These are phyloP conservation scores for Pythium periplocum DNA, from an alignment of 352 stramenopile genomes.

Conservation along the genomic window DNA sequence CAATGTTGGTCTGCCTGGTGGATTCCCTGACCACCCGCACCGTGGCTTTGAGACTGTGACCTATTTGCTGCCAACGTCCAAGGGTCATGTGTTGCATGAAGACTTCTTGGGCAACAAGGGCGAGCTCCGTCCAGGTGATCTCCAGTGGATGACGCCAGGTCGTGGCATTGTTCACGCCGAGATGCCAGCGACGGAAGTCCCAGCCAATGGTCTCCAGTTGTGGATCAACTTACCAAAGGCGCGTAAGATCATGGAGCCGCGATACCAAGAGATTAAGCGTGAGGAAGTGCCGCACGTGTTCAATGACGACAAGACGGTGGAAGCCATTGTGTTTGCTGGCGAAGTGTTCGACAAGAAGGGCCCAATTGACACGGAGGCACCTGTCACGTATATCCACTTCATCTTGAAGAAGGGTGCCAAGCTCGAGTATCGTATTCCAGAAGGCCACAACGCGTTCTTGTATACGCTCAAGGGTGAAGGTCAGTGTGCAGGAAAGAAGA, in stretches of 20 bases:
- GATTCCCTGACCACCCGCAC: slow-evolving; percentile 86
- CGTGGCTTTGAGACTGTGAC: slow-evolving; percentile 86
- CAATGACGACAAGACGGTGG: slow-evolving; percentile 19
- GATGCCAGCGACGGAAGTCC: slow-evolving; percentile 18
- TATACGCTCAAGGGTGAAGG: slow-evolving; percentile 16
- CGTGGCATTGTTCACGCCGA: slow-evolving; percentile 29
- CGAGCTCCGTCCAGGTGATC: slow-evolving; percentile 22
- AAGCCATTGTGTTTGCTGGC: slow-evolving; percentile 30
- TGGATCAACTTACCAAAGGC: slow-evolving; percentile 32
- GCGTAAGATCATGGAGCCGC: slow-evolving; percentile 29
- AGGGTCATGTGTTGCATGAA: slow-evolving; percentile 73
- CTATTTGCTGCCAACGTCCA: slow-evolving; percentile 51
- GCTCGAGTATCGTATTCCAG: slow-evolving; percentile 22
- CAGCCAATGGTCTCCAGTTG: slow-evolving; percentile 25
- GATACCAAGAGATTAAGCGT: slow-evolving; percentile 31
- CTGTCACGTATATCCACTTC: slow-evolving; percentile 35
- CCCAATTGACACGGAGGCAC: slow-evolving; percentile 18
- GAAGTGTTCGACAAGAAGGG: slow-evolving; percentile 27
- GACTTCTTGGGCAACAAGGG: slow-evolving; percentile 53
- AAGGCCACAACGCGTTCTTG: slow-evolving; percentile 27
- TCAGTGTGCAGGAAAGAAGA: slow-evolving; percentile 2
- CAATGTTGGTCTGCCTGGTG: slow-evolving; percentile 31
- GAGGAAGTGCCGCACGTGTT: slow-evolving; percentile 21
- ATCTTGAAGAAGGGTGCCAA: slow-evolving; percentile 17
- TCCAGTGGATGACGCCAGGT: slow-evolving; percentile 37